These are phyloP conservation scores for Malassezia restricta DNA, from an alignment of 1,284 basidiomycete species.

Conservation along the genomic window DNA sequence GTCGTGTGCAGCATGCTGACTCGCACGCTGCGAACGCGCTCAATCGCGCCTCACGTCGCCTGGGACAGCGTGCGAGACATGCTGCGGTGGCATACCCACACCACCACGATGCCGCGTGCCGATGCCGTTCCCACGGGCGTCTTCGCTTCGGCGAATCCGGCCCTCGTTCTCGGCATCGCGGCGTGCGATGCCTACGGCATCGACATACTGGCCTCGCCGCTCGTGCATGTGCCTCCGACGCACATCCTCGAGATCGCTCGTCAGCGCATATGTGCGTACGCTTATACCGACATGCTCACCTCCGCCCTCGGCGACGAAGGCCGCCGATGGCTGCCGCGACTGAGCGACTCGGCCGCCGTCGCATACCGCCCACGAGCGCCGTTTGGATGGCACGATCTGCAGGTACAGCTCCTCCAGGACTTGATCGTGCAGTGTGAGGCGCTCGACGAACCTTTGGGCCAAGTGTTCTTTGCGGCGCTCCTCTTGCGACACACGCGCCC, in stretches of 20 bases:
- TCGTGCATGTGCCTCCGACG: conserved; percentile 22
- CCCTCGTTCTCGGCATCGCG: conserved; percentile 36
- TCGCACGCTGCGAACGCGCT: conserved; percentile 10
- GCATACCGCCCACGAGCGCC: conserved; percentile 17
- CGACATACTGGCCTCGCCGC: conserved; percentile 30
- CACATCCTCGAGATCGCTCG: conserved; percentile 33
- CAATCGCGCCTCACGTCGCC: background rate
- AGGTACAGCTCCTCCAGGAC: conserved; percentile 78
- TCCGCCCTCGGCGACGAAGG: background rate
- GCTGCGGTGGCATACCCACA: background rate
- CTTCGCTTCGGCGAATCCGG: conserved; percentile 13
- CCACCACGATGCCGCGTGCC: background rate
- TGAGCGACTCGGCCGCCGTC: background rate
- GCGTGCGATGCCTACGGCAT: conserved; percentile 42
- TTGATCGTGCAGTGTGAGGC: conserved; percentile 79
- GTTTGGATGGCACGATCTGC: conserved; percentile 85
- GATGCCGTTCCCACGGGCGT: background rate
- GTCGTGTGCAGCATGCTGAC: conserved; percentile 26
- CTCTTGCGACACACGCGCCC: conserved; percentile 20
- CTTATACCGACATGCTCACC: conserved; percentile 7
- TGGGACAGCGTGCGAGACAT: background rate
- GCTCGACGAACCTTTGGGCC: conserved; percentile 59
- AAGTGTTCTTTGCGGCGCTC: conserved; percentile 23
- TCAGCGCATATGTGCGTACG: conserved; percentile 17
- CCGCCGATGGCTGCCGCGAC: conserved; percentile 4